These are phyloP conservation scores for Picochlorum sp. DNA, from an alignment of 139 green algal species.

Conservation along the genomic window DNA sequence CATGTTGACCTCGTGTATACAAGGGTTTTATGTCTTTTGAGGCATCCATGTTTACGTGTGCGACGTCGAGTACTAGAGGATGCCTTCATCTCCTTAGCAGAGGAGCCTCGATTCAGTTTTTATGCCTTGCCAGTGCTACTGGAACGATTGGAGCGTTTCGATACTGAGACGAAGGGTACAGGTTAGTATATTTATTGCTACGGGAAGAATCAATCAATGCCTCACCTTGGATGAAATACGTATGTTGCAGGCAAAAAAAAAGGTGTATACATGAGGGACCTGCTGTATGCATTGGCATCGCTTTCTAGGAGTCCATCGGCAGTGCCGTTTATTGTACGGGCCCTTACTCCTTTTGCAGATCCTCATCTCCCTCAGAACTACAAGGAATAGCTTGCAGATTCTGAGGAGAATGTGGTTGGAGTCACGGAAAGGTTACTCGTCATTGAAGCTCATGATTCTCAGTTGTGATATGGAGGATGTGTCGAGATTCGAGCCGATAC, in stretches of 20 bases:
- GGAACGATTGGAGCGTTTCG: too few relatives aligned
- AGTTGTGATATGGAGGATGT: too few relatives aligned
- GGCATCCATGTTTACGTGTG: background rate
- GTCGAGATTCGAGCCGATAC: too few relatives aligned
- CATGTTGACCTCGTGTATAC: background rate
- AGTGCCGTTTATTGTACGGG: constrained; percentile 34
- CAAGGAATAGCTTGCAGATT: constrained; percentile 38
- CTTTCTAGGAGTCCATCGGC: constrained; percentile 17
- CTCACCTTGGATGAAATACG: too few relatives aligned
- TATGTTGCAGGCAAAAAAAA: too few relatives aligned
- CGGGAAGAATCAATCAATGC: too few relatives aligned
- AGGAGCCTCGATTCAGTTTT: background rate
- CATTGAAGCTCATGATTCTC: background rate
- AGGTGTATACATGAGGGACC: too few relatives aligned
- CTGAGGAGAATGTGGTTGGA: constrained; percentile 31
- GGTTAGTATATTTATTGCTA: too few relatives aligned
- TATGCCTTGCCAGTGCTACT: constrained; percentile 14
- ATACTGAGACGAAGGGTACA: too few relatives aligned
- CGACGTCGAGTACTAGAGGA: background rate
- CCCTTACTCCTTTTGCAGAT: constrained; percentile 27
- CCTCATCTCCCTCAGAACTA: constrained; percentile 21
- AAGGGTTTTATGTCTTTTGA: background rate
- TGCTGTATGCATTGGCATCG: too few relatives aligned
- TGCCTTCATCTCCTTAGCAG: background rate
- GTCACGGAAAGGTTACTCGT: constrained; percentile 29